Conservation (phyloP, 345 rosid species). For the Rhodomyrtus tomentosa region DNA sequence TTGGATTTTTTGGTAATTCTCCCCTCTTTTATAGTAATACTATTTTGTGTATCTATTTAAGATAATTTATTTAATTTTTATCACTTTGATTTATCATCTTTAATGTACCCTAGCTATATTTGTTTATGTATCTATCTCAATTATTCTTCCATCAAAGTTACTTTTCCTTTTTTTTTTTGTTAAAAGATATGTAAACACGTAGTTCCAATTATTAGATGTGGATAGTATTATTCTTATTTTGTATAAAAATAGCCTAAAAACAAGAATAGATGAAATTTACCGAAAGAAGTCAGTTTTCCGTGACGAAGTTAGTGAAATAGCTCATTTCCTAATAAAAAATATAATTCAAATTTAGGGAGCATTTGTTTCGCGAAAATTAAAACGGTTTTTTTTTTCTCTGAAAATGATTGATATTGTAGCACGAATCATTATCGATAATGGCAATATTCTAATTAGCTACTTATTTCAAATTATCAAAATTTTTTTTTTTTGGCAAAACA, state of each 20-base stretch:
- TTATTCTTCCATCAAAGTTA: not conserved
- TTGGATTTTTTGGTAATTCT: too few species aligned
- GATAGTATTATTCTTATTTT: not conserved
- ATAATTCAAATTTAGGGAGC: too few species aligned
- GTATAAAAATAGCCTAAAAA: not conserved
- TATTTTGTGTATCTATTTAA: not conserved
- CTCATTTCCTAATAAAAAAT: not conserved
- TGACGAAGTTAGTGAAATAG: fast-evolving
- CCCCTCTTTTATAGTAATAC: not conserved
- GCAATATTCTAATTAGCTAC: not conserved
- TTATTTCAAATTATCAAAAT: not conserved
- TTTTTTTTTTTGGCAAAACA: not conserved
- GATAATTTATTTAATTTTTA: not conserved
- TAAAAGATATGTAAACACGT: too few species aligned
- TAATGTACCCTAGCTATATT: not conserved
- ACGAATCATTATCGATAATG: too few species aligned
- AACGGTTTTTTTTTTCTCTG: too few species aligned
- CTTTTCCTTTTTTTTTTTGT: not conserved
- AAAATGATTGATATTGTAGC: too few species aligned
- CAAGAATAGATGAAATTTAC: not conserved
- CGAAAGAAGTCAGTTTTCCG: not conserved
- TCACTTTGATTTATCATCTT: not conserved
- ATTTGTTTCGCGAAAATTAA: too few species aligned
- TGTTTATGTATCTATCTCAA: not conserved
- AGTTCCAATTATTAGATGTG: too few species aligned